Percentiles rank a stretch among this genome's conserved stretches.
Evolutionary conservation across 345 rosid genomes (phyloP).

Genomic region (Erysimum cheiranthoides): DNA sequence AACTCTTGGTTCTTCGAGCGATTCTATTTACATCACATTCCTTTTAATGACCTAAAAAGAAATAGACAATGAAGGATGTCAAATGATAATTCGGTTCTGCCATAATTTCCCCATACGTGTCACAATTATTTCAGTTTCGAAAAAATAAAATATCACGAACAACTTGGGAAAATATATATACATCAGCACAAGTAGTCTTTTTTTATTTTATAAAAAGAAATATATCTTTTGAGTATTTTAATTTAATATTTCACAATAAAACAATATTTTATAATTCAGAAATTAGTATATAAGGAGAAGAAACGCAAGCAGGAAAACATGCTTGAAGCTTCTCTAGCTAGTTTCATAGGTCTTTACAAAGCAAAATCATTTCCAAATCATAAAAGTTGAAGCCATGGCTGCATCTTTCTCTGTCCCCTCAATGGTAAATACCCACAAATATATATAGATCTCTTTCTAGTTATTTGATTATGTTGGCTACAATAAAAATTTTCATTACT

Average conservation of each 20-base stretch:
- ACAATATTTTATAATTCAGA: conserved; percentile 13
- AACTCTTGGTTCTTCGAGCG: conserved; percentile 26
- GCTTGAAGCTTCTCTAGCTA: conserved; percentile 49
- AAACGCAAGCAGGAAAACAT: conserved; percentile 34
- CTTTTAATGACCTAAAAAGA: conserved; percentile 5
- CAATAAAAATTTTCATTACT: background rate
- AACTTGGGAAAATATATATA: conserved; percentile 8
- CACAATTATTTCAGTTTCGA: conserved; percentile 15
- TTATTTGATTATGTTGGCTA: conserved; percentile 6
- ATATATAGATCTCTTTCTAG: background rate
- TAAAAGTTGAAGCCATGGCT: conserved; percentile 72
- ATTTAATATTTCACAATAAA: background rate
- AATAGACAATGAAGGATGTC: conserved; percentile 19
- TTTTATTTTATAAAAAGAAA: background rate
- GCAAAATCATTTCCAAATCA: conserved; percentile 21
- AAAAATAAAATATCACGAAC: conserved; percentile 4
- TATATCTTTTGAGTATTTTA: background rate
- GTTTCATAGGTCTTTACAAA: conserved; percentile 30
- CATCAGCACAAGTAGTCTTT: conserved; percentile 9
- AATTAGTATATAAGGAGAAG: conserved; percentile 46
- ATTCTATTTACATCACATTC: conserved; percentile 25
- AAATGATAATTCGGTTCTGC: conserved; percentile 30
- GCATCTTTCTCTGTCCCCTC: conserved; percentile 92
- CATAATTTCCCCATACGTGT: conserved; percentile 30
- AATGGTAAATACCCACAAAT: conserved; percentile 58